Evolutionary conservation across 176 grass and related monocot genomes (phyloP).

Genomic region (Neostapfia colusana): DNA sequence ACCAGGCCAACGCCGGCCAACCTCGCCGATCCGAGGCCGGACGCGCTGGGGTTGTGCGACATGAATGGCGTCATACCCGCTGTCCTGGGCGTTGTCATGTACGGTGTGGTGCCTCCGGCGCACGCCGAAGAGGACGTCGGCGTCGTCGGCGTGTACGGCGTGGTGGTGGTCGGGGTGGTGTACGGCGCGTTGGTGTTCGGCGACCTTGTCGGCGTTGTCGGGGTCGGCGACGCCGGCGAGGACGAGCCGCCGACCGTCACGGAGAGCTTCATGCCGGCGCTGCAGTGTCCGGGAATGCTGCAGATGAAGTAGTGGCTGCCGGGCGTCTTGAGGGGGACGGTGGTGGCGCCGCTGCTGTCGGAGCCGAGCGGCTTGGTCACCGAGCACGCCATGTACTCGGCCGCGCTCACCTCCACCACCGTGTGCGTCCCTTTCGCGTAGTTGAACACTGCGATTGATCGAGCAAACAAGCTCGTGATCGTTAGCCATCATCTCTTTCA

Average conservation of each 20-base stretch:
- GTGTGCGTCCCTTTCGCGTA: constrained; percentile 60
- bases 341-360: constrained; percentile 65
- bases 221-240: constrained; percentile 16
- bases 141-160: constrained; percentile 32
- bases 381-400: constrained; percentile 73
- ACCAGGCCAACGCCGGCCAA: constrained; percentile 31
- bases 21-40: background rate
- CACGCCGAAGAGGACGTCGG: constrained; percentile 39
- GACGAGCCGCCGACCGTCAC: constrained; percentile 54
- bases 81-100: constrained; percentile 10
- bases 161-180: constrained; percentile 12
- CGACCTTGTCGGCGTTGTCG: background rate
- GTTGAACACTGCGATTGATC: constrained; percentile 50
- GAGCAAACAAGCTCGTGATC: background rate
- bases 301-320: constrained; percentile 88
- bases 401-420: constrained; percentile 63
- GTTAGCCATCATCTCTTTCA: background rate
- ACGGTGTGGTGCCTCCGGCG: constrained; percentile 29
- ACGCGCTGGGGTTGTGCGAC: constrained; percentile 17
- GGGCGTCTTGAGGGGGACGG: constrained; percentile 55
- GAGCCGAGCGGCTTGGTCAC: constrained; percentile 46
- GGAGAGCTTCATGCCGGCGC: constrained; percentile 74
- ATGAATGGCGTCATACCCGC: constrained; percentile 37
- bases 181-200: constrained; percentile 19
- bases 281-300: constrained; percentile 65